These are phyloP conservation scores for Emmonsiellopsis sp. DNA, from an alignment of 2,329 filamentous ascomycete species.

Conservation along the genomic window DNA sequence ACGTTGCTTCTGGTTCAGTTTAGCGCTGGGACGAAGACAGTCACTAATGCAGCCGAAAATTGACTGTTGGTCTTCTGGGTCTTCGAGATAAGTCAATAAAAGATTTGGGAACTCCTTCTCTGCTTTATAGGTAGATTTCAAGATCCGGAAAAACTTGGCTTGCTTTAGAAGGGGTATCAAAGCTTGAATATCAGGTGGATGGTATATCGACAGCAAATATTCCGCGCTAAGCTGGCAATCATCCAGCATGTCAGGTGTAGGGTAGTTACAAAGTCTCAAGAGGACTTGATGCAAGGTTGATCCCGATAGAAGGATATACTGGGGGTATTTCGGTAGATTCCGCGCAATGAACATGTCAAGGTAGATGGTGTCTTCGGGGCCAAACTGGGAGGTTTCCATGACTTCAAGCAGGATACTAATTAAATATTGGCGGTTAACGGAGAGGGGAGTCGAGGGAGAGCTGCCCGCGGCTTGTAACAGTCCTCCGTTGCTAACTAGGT, in stretches of 20 bases:
- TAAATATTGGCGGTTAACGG: constrained; percentile 83
- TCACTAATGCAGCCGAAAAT: constrained; percentile 73
- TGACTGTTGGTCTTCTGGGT: constrained; percentile 61
- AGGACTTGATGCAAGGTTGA: constrained; percentile 75
- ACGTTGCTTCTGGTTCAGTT: constrained; percentile 58
- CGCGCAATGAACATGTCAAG: constrained; percentile 97
- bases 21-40: constrained; percentile 57
- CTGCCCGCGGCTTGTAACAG: constrained; percentile 50
- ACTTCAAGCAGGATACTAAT: constrained; percentile 84
- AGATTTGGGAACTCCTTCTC: constrained; percentile 74
- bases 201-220: constrained; percentile 87
- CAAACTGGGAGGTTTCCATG: constrained; percentile 70
- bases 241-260: constrained; percentile 68
- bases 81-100: constrained; percentile 74
- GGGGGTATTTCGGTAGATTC: constrained; percentile 91
- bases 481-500: constrained; percentile 49
- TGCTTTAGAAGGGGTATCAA: constrained; percentile 69
- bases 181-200: constrained; percentile 68
- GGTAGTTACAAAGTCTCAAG: constrained; percentile 73
- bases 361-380: constrained; percentile 76
- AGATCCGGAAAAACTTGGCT: constrained; percentile 78
- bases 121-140: constrained; percentile 76
- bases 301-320: constrained; percentile 85
- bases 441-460: constrained; percentile 46
- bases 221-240: constrained; percentile 96